Base-by-base conservation (phyloP, 176 grass and related monocot genomes). In the Oryza meridionalis region DNA sequence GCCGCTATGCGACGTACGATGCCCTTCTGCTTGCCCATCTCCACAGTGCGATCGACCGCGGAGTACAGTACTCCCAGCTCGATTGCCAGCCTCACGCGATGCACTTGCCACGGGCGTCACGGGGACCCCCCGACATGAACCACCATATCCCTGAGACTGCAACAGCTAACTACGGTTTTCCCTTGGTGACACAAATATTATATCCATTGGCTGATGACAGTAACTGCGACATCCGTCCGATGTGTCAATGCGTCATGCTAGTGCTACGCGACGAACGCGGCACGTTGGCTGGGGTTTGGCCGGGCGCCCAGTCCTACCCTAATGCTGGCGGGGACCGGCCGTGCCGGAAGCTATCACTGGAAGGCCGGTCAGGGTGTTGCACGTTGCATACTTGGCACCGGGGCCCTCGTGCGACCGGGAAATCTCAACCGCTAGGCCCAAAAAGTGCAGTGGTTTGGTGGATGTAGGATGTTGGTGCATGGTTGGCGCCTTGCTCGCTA, bases 161-260 rank as follows among this genome's bases (percentile, higher is more conserved):
- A 35, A 3, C 33, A 5, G 33, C 33, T 35, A 35, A 35, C 33
- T 35, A 6, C 27, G 49, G 13, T 63, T 70, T 70, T 62, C 16
- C 50, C 16, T 53, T 53, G 50, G 50, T 53, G 16, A 19, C 4
- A 53, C 14, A 31, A 14, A 19, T 58, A 58, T 5, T 53, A 53
- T 58, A 58, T 58, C 17, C 51, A 58, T n/a, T 58, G 53, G 17
- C 53, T n/a, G 19, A 58, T 58, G 53, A 58, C 53, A n/a, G 19
- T 58, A 58, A n/a, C 53, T 8, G 17, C 17, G 6, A 55, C 17
- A 17, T 55, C 51, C 17, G 5, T 55, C 51, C 51, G 65, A 82
- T 27, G 85, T 77, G 72, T 22, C 70, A 50, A 61, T 25, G 85
- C 10, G 70, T 87, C 86, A 82, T 31, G 19, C 50, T 6, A 65